Base-by-base conservation (phyloP, 2,329 filamentous ascomycete species). In the Sclerotinia spermophila region DNA sequence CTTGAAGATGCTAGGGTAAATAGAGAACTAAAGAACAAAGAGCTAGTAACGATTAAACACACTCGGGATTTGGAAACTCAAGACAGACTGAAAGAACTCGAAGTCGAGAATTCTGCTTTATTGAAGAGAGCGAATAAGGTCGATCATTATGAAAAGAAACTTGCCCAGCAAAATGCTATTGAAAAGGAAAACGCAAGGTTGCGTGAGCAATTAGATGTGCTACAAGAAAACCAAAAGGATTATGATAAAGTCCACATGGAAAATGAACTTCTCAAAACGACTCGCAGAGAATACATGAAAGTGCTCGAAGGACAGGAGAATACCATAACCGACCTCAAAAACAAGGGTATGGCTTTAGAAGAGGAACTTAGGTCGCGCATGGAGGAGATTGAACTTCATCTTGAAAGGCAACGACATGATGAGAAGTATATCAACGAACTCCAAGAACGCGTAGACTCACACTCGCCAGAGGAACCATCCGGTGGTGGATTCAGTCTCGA, bases 41-140 rank as follows among this genome's bases (percentile, higher is more conserved):
- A 89, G 73, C 83, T 87, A 48, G 79, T 81, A 66, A 80, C 80
- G 55, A 79, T 87, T 42, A 82, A 81, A 33, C 66, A 80, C 79
- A 69, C 84, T 81, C 60, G 45, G n/a, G 78, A 84, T 45, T 82
- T 84, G 55, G 83, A 84, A 67, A 81, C 84, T 2, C 83, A 86
- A 67, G 81, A 84, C 69, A 81, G 89, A 45, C 84, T 88, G 38
- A 84, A 85, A 58, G 86, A 89, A 74, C 83, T 89, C 74, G 86
- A 85, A 72, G 84, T 86, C 74, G 84, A 86, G 74, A 87, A 86
- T 67, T 85, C 86, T 71, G 85, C 88, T 71, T 81, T 89, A 19
- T 83, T 84, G 67, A 88, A 87, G 77, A 89, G 88, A 75, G 87
- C 88, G 72, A 90, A 90, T 74, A 87, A 84, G 69, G 86, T 86